Evolutionary conservation across 2,329 filamentous ascomycete species (phyloP).

Genomic region (Clonostachys rosea): DNA sequence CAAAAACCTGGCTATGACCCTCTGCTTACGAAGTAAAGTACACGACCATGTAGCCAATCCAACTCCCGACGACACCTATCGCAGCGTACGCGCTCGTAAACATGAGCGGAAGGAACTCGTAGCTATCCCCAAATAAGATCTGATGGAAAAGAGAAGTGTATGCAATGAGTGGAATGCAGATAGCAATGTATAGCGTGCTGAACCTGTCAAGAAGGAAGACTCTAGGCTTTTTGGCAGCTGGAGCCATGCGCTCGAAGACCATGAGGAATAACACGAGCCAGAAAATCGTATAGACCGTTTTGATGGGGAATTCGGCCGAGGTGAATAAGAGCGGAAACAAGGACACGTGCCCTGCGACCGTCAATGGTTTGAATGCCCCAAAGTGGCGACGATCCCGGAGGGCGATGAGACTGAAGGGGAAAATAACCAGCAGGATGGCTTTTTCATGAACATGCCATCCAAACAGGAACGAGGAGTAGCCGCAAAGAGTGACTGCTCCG

Average conservation of each 20-base stretch:
- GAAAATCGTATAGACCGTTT: constrained; percentile 86
- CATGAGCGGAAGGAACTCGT: constrained; percentile 94
- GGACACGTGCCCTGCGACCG: constrained; percentile 90
- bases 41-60: constrained; percentile 90
- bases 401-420: constrained; percentile 90
- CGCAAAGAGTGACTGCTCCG: constrained; percentile 84
- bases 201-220: constrained; percentile 91
- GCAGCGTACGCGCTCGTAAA: constrained; percentile 94
- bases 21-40: constrained; percentile 58
- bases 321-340: constrained; percentile 94
- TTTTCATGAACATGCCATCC: constrained; percentile 99
- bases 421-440: constrained; percentile 87
- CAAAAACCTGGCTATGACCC: not conserved
- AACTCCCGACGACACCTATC: constrained; percentile 91
- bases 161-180: constrained; percentile 82
- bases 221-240: constrained; percentile 72
- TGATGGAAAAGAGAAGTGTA: constrained; percentile 86
- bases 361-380: constrained; percentile 84
- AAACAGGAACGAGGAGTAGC: constrained; percentile 94
- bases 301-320: constrained; percentile 86
- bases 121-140: constrained; percentile 74
- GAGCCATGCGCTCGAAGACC: constrained; percentile 81
- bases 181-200: constrained; percentile 80
- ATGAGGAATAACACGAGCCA: constrained; percentile 87
- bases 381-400: constrained; percentile 87